Evolutionary conservation across 2,329 filamentous ascomycete genomes (phyloP), one percentile per base, ranked within the genome.

Genomic region (Orbilia quercus): DNA sequence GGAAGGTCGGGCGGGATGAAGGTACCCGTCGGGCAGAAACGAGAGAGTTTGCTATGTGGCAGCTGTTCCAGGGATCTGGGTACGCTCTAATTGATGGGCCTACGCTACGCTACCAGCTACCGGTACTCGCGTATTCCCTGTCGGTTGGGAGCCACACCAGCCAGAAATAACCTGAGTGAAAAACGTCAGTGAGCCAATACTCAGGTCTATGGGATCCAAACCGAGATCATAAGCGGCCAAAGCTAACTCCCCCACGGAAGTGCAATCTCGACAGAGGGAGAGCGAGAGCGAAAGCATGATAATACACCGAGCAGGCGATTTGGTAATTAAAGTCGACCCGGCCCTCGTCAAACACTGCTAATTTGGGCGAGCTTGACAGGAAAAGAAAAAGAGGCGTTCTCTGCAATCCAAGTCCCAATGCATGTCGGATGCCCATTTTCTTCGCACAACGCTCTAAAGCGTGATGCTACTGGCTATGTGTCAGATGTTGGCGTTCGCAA

Each of bases 401-500:
- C 45, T 59, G 59, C 59, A 58, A 50, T 36, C 36, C 18, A 31
- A 66, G 40, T 45, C 31, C 51, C 20, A 51, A 60, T 58, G 53
- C 45, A 72, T 34, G 25, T 16, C 42, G 14, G 44, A 50, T 28
- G 59, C 48, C 67, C 67, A 65, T 59, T 54, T 64, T 36, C 53
- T 64, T 59, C 53, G 38, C 67, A 59, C 67, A 72, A 72, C 67
- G 67, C 53, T 65, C 67, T 60, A 28, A 59, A 48, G 53, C 54
- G 67, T 44, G 67, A 72, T 65, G 67, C 55, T 55, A 72, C 67
- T 72, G 67, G 67, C 67, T 72, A 72, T 64, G 67, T 72, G 67
- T 72, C 57, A 72, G 67, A 72, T 72, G 64, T 40, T 72, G 67
- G 67, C 67, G 67, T 59, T 72, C 23, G 59, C 67, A 72, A 72